Percentiles rank a stretch among this genome's conserved stretches.
Conservation (phyloP, 2,329 filamentous ascomycete genomes). For the Coniosporium tulheliwenetii region DNA sequence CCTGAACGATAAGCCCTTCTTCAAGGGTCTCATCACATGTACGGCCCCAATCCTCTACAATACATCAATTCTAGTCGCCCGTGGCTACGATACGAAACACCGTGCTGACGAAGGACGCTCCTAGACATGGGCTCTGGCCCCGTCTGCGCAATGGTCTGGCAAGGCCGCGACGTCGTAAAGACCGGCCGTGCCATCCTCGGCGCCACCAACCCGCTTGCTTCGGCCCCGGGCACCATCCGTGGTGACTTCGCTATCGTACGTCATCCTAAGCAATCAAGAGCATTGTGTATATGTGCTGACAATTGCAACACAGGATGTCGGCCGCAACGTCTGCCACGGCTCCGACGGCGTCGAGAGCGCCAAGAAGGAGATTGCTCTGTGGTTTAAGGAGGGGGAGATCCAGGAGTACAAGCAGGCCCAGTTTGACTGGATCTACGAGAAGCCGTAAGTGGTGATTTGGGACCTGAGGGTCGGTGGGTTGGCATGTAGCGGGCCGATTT, state of each 20-base stretch:
- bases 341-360: conserved; percentile 97
- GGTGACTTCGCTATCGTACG: conserved; percentile 66
- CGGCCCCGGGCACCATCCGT: conserved; percentile 93
- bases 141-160: conserved; percentile 99
- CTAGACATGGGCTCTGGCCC: conserved; percentile 96
- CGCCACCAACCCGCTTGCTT: conserved; percentile 96
- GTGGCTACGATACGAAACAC: too few relatives aligned
- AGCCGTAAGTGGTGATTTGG: conserved; percentile 22
- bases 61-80: background rate
- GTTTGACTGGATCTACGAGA: conserved; percentile 97
- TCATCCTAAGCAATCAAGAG: too few relatives aligned
- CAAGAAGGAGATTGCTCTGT: conserved; percentile 98
- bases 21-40: conserved; percentile 86
- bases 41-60: conserved; percentile 21
- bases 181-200: conserved; percentile 92
- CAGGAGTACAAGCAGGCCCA: conserved; percentile 70
- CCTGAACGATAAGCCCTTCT: conserved; percentile 90
- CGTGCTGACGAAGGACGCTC: too few relatives aligned
- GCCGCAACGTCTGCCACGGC: conserved; percentile 99
- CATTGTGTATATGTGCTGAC: conserved; percentile 6
- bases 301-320: conserved; percentile 43
- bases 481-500: too few relatives aligned
- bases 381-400: conserved; percentile 86
- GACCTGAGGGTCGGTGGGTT: too few relatives aligned
- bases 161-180: conserved; percentile 97